Evolutionary conservation across 2,329 filamentous ascomycete species (phyloP).

Genomic region (Leptoxyphium fumago): DNA sequence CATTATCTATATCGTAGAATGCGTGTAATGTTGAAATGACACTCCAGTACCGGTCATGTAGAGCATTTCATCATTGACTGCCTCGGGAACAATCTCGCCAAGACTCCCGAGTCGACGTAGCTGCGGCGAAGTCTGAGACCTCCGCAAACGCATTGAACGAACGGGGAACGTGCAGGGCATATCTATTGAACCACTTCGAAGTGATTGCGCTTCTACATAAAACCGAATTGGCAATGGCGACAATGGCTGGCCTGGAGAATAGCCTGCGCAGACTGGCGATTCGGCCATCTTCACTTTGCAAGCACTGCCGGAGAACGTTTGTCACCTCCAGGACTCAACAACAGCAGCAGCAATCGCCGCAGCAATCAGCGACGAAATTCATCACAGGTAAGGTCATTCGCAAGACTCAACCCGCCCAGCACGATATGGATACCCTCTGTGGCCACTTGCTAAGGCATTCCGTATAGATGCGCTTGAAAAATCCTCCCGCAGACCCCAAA

Average conservation of each 20-base stretch:
- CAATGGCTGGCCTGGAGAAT: neutral
- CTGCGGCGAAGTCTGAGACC: slow-evolving; percentile 7
- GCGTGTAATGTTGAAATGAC: neutral
- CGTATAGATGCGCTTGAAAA: slow-evolving; percentile 4
- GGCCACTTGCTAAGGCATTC: neutral
- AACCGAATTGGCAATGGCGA: neutral
- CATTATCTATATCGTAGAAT: too few relatives aligned
- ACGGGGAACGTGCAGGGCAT: too few relatives aligned
- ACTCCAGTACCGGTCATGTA: neutral
- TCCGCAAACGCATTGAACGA: neutral
- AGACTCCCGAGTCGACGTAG: slow-evolving; percentile 12
- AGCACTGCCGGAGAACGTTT: slow-evolving; percentile 14
- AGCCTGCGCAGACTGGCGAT: slow-evolving; percentile 8
- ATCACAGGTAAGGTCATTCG: neutral
- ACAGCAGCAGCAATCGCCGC: slow-evolving; percentile 11
- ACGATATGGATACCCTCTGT: neutral
- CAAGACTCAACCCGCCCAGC: slow-evolving; percentile 3
- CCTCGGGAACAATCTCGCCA: neutral
- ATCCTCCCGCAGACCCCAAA: slow-evolving; percentile 2
- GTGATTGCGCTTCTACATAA: neutral
- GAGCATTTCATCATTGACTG: neutral
- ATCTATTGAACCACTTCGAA: too few relatives aligned
- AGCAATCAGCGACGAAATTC: slow-evolving; percentile 10
- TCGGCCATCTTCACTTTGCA: slow-evolving; percentile 11
- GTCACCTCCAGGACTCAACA: slow-evolving; percentile 8